These are phyloP conservation scores for Zymoseptoria ardabiliae DNA, from an alignment of 2,329 filamentous ascomycete species.

Conservation along the genomic window DNA sequence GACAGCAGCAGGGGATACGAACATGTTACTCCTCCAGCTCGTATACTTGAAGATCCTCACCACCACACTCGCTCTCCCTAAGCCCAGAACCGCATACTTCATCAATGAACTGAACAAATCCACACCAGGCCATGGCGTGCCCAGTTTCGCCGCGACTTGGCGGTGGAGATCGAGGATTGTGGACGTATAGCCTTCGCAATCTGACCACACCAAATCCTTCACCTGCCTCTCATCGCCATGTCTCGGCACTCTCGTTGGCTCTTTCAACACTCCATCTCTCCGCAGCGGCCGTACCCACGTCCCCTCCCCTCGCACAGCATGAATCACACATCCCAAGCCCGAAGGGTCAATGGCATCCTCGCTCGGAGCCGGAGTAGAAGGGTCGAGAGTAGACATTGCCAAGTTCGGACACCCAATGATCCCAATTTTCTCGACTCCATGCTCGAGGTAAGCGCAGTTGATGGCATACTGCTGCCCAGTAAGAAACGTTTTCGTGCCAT, in stretches of 20 bases:
- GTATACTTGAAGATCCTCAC: conserved; percentile 19
- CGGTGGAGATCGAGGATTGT: conserved; percentile 34
- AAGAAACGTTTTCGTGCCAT: conserved; percentile 58
- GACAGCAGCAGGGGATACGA: conserved; percentile 48
- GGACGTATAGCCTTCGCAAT: conserved; percentile 36
- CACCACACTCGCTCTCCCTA: conserved; percentile 15
- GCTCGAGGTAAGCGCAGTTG: conserved; percentile 50
- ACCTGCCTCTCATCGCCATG: conserved; percentile 18
- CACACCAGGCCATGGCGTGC: conserved; percentile 41
- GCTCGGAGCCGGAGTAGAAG: conserved; percentile 37
- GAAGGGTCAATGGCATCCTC: conserved; percentile 41
- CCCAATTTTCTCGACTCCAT: conserved; percentile 52
- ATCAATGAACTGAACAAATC: conserved; percentile 49
- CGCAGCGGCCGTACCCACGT: conserved; percentile 29
- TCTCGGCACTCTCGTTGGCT: conserved; percentile 11
- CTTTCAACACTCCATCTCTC: conserved; percentile 8
- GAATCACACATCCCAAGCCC: conserved; percentile 42
- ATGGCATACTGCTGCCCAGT: conserved; percentile 56
- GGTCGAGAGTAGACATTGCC: conserved; percentile 36
- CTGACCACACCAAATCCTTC: conserved; percentile 39
- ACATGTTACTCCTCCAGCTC: conserved; percentile 32
- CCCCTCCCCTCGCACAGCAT: conserved; percentile 42
- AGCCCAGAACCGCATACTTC: conserved; percentile 25
- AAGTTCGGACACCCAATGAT: conserved; percentile 57
- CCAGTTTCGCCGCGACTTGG: conserved; percentile 32